Conservation (phyloP, 2,329 filamentous ascomycete species). For the Drechslerella stenobrocha region DNA sequence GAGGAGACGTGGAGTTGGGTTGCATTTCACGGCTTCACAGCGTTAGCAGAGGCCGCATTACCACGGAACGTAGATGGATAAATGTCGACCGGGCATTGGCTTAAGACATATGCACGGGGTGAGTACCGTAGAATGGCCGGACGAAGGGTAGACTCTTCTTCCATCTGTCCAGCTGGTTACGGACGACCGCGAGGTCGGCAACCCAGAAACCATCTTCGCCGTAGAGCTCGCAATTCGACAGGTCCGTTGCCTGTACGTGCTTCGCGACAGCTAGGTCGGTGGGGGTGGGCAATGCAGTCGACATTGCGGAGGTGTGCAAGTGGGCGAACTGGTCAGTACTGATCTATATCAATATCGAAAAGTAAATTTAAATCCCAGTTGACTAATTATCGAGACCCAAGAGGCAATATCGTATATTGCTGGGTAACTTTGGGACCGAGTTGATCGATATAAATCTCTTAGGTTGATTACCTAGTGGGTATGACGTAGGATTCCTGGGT, state of each 20-base stretch:
- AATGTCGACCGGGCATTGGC: neutral
- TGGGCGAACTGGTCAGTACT: no score
- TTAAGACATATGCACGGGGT: neutral
- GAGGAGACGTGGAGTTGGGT: slow-evolving; percentile 20
- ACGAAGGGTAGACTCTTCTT: slow-evolving; percentile 17
- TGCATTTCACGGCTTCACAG: slow-evolving; percentile 47
- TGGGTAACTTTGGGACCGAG: no score
- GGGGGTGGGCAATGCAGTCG: neutral
- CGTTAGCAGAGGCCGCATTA: no score
- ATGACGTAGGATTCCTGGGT: no score
- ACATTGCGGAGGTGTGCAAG: no score
- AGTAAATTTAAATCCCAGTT: no score
- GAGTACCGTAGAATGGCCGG: slow-evolving; percentile 36
- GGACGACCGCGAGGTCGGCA: slow-evolving; percentile 24
- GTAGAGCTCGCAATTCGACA: slow-evolving; percentile 17
- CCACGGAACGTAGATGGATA: neutral
- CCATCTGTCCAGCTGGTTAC: slow-evolving; percentile 26
- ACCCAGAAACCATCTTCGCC: slow-evolving; percentile 44
- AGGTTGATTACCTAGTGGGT: no score
- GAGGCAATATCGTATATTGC: no score
- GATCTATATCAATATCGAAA: no score
- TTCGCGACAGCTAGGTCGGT: slow-evolving; percentile 23
- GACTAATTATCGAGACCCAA: no score
- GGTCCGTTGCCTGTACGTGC: slow-evolving; percentile 14
- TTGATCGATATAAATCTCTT: no score